phyloP scores from a whole-genome alignment of 23 red algal genomes.

The Chondrus crispus region DNA sequence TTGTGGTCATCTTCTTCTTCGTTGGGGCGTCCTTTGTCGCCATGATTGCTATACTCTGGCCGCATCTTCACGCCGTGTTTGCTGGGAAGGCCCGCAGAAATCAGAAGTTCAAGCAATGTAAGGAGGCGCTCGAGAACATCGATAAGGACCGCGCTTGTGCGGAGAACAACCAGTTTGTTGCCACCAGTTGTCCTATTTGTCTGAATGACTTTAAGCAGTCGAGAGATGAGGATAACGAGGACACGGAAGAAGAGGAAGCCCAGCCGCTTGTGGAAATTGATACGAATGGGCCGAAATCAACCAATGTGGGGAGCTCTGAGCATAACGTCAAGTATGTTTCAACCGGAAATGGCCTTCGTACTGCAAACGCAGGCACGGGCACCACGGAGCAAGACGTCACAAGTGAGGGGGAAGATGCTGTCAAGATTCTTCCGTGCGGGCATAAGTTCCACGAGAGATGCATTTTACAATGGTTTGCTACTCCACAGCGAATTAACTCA shows the following conservation, averaged over 20 bases:
- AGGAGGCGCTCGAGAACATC: slow-evolving; percentile 2
- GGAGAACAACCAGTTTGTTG: neutral
- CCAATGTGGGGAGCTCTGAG: no score
- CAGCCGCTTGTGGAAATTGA: neutral
- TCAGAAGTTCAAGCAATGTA: slow-evolving; percentile 18
- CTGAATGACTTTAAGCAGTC: slow-evolving; percentile 36
- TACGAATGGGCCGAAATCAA: no score
- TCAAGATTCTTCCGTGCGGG: slow-evolving; percentile 21
- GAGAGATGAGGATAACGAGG: neutral
- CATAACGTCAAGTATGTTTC: no score
- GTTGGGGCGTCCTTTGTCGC: neutral
- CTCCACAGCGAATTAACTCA: neutral
- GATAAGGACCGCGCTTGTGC: slow-evolving; percentile 34
- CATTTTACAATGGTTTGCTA: slow-evolving; percentile 14
- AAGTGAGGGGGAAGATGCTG: neutral
- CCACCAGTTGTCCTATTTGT: slow-evolving; percentile 62
- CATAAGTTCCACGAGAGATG: slow-evolving; percentile 60
- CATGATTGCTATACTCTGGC: neutral
- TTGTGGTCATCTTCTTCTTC: neutral
- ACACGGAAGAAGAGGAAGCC: neutral
- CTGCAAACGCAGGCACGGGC: no score
- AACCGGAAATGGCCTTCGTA: no score
- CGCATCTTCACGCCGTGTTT: no score
- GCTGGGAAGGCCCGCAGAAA: neutral
- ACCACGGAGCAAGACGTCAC: no score